Conservation (phyloP, 257 asterid genomes). For the Solanum okadae region DNA sequence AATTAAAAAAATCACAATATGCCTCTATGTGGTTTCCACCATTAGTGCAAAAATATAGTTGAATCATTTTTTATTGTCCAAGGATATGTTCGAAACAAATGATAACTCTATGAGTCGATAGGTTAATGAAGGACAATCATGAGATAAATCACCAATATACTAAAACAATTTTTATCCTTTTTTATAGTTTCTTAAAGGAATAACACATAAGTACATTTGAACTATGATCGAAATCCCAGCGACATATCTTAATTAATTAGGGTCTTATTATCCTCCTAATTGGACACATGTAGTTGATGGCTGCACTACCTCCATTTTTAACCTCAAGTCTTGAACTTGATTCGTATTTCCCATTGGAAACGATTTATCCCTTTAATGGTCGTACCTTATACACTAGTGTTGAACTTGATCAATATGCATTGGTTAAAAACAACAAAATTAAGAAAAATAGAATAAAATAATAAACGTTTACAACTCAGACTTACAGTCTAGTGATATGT, state of each 20-base stretch:
- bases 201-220: neutral
- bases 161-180: neutral
- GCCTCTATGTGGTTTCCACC: neutral
- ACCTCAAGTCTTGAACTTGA: neutral
- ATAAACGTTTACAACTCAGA: neutral
- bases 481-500: neutral
- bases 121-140: neutral
- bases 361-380: neutral
- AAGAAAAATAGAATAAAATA: neutral
- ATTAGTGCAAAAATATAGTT: neutral
- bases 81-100: neutral
- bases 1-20: neutral
- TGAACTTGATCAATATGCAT: neutral
- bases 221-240: no score
- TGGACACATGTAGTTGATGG: neutral
- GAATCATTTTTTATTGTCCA: neutral
- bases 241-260: neutral
- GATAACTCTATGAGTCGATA: neutral
- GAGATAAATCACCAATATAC: neutral
- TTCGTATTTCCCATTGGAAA: neutral
- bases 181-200: neutral
- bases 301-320: neutral
- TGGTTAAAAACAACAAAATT: neutral
- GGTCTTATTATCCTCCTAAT: neutral
- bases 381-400: neutral